phyloP scores from a whole-genome alignment of 371 early-diverging fungal genomes.

The Circinella umbellata region DNA sequence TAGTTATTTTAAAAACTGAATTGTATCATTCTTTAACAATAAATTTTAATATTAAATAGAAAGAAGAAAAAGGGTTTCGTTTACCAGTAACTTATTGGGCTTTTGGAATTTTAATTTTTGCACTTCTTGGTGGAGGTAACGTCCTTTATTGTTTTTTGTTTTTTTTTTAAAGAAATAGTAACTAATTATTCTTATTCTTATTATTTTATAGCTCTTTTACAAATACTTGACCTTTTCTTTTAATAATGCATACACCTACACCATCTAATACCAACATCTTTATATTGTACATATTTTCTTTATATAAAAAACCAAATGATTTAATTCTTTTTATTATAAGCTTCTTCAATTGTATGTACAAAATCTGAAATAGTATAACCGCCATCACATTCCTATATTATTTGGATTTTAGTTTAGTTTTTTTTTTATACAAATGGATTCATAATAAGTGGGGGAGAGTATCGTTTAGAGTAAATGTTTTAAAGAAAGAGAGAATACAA shows the following conservation, averaged over 20 bases:
- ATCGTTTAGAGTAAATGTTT: too few relatives aligned
- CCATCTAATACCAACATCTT: not conserved
- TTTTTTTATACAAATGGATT: too few relatives aligned
- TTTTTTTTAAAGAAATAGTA: too few relatives aligned
- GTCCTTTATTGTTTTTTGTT: too few relatives aligned
- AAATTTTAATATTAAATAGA: constrained; percentile 19
- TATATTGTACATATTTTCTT: not conserved
- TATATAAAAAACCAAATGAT: not conserved
- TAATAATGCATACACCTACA: not conserved
- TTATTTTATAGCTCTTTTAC: constrained; percentile 19
- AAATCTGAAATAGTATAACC: constrained; percentile 22
- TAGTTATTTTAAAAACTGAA: too few relatives aligned
- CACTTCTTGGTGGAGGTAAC: constrained; percentile 32
- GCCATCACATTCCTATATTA: constrained; percentile 19
- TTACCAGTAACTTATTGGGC: constrained; percentile 28
- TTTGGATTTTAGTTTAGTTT: too few relatives aligned
- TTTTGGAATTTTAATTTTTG: constrained; percentile 26
- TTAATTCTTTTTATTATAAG: constrained; percentile 9
- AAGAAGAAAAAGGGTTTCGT: constrained; percentile 18
- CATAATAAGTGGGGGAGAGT: not conserved
- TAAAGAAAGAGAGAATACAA: not conserved
- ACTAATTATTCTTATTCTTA: not conserved
- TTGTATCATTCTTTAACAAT: too few relatives aligned
- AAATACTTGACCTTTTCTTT: constrained; percentile 23
- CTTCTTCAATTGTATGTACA: constrained; percentile 24